These are phyloP conservation scores for Calonectria hawksworthii DNA, from an alignment of 2,329 filamentous ascomycete genomes.

Conservation along the genomic window DNA sequence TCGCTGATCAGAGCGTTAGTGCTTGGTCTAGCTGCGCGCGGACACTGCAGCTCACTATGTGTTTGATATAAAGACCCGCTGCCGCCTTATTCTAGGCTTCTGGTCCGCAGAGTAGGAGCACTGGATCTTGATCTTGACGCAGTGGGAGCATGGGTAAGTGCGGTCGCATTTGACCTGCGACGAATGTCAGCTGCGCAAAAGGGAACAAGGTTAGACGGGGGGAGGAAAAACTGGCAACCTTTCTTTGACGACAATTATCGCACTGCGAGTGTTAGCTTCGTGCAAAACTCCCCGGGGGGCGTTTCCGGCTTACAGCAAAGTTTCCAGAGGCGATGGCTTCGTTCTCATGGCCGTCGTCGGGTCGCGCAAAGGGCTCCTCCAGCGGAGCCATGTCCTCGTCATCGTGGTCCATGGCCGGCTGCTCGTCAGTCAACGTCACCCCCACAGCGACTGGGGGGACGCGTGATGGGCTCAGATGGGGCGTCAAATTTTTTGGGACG, in stretches of 20 bases:
- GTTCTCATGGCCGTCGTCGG: constrained; percentile 1
- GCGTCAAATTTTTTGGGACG: neutral
- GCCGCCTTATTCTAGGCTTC: constrained; percentile 28
- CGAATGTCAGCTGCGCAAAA: neutral
- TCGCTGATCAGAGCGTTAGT: constrained; percentile 18
- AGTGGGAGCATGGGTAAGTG: constrained; percentile 27
- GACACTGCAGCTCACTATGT: constrained; percentile 29
- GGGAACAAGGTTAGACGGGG: no score
- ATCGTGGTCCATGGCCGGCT: neutral
- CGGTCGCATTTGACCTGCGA: constrained; percentile 36
- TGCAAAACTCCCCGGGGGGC: neutral
- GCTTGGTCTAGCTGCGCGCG: neutral
- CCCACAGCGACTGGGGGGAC: neutral
- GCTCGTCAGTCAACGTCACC: neutral
- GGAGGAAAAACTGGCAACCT: no score
- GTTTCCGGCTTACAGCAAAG: constrained; percentile 8
- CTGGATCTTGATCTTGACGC: constrained; percentile 18
- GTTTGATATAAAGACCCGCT: constrained; percentile 34
- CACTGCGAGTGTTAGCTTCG: constrained; percentile 1
- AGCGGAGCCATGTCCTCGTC: constrained; percentile 13
- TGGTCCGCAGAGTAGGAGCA: constrained; percentile 27
- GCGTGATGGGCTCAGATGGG: constrained; percentile 5
- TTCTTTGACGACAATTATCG: constrained; percentile 16
- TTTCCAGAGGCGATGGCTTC: constrained; percentile 1
- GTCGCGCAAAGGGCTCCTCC: neutral